Base-by-base conservation (phyloP, 352 stramenopile species). In the Phytophthora constricta region DNA sequence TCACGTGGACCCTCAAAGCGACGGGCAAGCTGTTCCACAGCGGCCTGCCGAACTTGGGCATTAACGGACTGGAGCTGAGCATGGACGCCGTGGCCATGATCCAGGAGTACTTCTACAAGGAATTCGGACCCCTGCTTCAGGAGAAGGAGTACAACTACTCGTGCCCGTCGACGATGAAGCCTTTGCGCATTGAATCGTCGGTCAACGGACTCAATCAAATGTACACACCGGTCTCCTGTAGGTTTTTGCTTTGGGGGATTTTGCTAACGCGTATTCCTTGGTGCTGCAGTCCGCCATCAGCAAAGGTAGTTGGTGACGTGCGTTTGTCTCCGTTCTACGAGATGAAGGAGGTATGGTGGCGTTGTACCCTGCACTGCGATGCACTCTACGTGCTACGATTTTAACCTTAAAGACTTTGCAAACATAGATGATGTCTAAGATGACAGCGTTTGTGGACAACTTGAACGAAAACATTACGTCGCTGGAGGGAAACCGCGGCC, bases 321-420 rank as follows among this genome's bases (percentile, higher is more conserved):
- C 89, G 93, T 39, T 63, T 97, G 16, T 96, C 88, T 41, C 93
- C 93, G 10, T 98, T 98, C 70, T 98, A 98, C 76, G 84, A 97
- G 27, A 88, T 97, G 67, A 76, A 93, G 58, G 86, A 96, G 55
- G 86, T 96, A 71, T 37, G 78, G 76, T 45, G 65, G 65, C 13
- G 5, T 2, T 3, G 25, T 19, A 5, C 26, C 31, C 28, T 39
- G n/a, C 42, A 19, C 5, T 23, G 16, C 42, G n/a, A 5, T 58
- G 3, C 4, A 43, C 13, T 0, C 25, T 3, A 1, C n/a, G 39
- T 33, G 31, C 13, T 37, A 0, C 7, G 13, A 37, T 37, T n/a
- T n/a, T n/a, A n/a, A n/a, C n/a, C n/a, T n/a, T n/a, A n/a, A 37
- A 37, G 7, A 37, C 13, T 7, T 37, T 37, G 31, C 7, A 13